Conservation (phyloP, 2,329 filamentous ascomycete genomes). For the Ophiostoma ips region DNA sequence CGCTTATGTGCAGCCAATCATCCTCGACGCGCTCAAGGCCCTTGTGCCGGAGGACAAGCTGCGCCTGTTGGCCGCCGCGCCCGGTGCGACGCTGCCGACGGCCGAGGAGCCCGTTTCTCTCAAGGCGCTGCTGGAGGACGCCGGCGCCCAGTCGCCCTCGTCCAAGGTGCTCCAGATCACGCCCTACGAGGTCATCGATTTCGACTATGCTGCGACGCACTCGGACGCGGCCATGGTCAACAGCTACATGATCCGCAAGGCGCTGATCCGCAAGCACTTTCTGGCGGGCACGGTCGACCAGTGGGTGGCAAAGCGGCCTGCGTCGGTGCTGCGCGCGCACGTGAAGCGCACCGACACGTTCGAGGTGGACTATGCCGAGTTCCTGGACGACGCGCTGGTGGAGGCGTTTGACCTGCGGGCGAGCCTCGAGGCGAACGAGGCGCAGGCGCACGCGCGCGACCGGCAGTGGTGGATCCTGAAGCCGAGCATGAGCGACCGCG, state of each 20-base stretch:
- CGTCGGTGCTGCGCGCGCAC: constrained; percentile 52
- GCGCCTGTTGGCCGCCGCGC: constrained; percentile 24
- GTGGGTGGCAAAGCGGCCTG: constrained; percentile 75
- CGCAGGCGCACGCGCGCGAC: constrained; percentile 18
- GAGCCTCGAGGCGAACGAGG: constrained; percentile 53
- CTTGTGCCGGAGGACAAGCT: constrained; percentile 42
- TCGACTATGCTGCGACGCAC: constrained; percentile 55
- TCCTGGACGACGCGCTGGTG: constrained; percentile 80
- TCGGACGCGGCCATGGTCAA: constrained; percentile 57
- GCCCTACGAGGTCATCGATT: constrained; percentile 79
- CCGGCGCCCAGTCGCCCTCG: background rate
- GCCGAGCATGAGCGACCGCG: constrained; percentile 92
- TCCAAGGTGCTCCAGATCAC: constrained; percentile 58
- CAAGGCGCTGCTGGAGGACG: constrained; percentile 21
- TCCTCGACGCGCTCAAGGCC: constrained; percentile 55
- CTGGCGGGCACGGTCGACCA: constrained; percentile 69
- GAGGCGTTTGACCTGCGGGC: constrained; percentile 81
- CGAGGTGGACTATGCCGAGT: constrained; percentile 93
- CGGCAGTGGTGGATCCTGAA: constrained; percentile 96
- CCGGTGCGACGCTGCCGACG: background rate
- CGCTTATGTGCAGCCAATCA: constrained; percentile 74
- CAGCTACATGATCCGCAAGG: constrained; percentile 91
- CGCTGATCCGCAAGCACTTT: constrained; percentile 91
- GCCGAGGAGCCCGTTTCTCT: constrained; percentile 23
- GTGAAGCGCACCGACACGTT: constrained; percentile 73